Evolutionary conservation across 2,329 filamentous ascomycete species (phyloP).

Genomic region (Ceratocystis colombiana): DNA sequence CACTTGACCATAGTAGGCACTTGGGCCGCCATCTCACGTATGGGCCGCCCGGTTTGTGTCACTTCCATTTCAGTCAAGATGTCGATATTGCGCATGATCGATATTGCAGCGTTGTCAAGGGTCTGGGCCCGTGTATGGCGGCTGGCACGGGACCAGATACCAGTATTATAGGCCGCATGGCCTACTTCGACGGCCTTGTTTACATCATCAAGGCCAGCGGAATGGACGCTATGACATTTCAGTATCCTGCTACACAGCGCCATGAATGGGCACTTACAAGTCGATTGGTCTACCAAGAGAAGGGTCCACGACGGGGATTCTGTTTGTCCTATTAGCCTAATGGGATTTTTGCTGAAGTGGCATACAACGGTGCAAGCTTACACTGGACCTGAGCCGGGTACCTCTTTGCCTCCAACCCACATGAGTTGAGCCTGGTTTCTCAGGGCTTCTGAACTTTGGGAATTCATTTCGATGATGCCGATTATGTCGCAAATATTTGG

Average conservation of each 20-base stretch:
- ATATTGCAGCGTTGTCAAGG: conserved; percentile 38
- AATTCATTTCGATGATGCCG: too few species aligned
- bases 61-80: conserved; percentile 40
- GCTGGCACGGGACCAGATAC: conserved; percentile 36
- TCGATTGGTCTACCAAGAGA: conserved; percentile 44
- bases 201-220: conserved; percentile 38
- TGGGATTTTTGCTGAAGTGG: background rate
- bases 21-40: conserved; percentile 34
- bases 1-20: conserved; percentile 31
- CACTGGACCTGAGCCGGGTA: conserved; percentile 38
- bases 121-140: conserved; percentile 36
- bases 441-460: too few species aligned
- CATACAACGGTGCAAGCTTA: conserved; percentile 31
- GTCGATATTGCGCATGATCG: conserved; percentile 35
- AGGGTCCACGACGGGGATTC: conserved; percentile 45
- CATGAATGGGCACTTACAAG: conserved; percentile 32
- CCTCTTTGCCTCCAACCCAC: conserved; percentile 29
- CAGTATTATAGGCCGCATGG: conserved; percentile 36
- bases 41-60: conserved; percentile 38
- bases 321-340: conserved; percentile 28
- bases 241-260: background rate
- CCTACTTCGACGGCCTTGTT: conserved; percentile 41
- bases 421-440: conserved; percentile 15
- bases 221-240: conserved; percentile 12
- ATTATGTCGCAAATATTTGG: too few species aligned